These are phyloP conservation scores for Cicer pinnatifidum DNA, from an alignment of 306 rosid species.

Conservation along the genomic window DNA sequence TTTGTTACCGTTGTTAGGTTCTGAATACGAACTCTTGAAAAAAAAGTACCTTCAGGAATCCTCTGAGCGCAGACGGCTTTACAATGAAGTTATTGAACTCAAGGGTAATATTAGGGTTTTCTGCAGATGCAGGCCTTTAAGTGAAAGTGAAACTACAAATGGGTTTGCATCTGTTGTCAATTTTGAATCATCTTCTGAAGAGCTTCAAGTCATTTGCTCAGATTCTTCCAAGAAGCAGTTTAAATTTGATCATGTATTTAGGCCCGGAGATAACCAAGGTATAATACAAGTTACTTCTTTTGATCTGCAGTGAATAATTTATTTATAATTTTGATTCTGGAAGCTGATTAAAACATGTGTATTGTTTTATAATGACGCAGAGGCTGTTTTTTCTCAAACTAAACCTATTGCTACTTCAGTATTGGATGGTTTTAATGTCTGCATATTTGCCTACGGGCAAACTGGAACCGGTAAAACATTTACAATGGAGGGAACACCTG, in stretches of 20 bases:
- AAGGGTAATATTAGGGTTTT: constrained; percentile 92
- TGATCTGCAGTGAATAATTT: constrained; percentile 13
- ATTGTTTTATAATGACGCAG: constrained; percentile 51
- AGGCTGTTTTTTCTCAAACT: constrained; percentile 79
- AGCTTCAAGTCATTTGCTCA: constrained; percentile 77
- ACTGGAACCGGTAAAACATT: constrained; percentile 98
- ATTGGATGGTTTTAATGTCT: constrained; percentile 91
- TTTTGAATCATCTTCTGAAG: constrained; percentile 73
- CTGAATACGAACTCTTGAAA: constrained; percentile 74
- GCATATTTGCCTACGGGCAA: constrained; percentile 99
- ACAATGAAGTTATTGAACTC: constrained; percentile 90
- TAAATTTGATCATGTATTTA: constrained; percentile 87
- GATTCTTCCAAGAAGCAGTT: constrained; percentile 91
- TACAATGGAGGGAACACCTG: constrained; percentile 95
- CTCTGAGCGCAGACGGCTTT: constrained; percentile 74
- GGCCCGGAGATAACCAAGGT: constrained; percentile 90
- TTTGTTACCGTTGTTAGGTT: constrained; percentile 52
- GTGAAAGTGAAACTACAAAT: constrained; percentile 58
- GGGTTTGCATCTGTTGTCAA: constrained; percentile 68
- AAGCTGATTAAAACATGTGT: constrained; percentile 18
- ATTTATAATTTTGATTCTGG: neutral
- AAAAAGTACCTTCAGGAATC: constrained; percentile 73
- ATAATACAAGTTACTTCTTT: constrained; percentile 27
- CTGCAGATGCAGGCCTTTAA: constrained; percentile 95
- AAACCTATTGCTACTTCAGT: constrained; percentile 87